Evolutionary conservation across 371 early-diverging fungal genomes (phyloP).

Genomic region (Mortierella sp.): DNA sequence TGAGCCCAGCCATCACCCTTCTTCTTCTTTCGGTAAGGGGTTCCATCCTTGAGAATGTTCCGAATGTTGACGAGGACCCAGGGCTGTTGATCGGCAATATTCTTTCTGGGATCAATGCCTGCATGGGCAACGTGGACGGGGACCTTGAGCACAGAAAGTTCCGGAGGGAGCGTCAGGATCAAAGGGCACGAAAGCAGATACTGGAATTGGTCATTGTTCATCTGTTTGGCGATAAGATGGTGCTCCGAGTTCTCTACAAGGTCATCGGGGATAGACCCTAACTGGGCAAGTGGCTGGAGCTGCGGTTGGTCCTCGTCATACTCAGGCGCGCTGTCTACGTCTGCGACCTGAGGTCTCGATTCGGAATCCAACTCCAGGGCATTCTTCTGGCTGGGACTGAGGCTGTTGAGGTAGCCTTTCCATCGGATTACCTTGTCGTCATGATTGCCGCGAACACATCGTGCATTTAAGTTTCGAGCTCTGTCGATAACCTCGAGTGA

Average conservation of each 20-base stretch:
- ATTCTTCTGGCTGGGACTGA: conserved; percentile 7
- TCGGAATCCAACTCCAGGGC: conserved; percentile 11
- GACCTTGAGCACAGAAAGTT: conserved; percentile 25
- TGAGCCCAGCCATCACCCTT: conserved; percentile 64
- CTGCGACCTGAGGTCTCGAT: too few relatives aligned
- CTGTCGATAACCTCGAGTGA: conserved; percentile 70
- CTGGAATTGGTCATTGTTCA: conserved; percentile 65
- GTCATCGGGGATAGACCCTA: conserved; percentile 17
- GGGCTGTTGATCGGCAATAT: conserved; percentile 60
- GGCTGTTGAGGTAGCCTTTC: conserved; percentile 62
- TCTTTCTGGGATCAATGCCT: conserved; percentile 68
- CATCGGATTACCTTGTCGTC: conserved; percentile 78
- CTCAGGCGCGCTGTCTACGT: too few relatives aligned
- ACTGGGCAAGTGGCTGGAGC: neutral
- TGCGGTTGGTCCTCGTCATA: neutral
- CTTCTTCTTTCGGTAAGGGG: conserved; percentile 52
- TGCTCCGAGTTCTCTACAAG: conserved; percentile 26
- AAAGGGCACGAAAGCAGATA: conserved; percentile 70
- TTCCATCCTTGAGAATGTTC: conserved; percentile 50
- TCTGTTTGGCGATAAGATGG: conserved; percentile 54
- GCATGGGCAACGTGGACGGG: conserved; percentile 74
- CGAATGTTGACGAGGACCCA: conserved; percentile 68
- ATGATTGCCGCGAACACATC: conserved; percentile 83
- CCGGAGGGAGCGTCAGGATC: conserved; percentile 65
- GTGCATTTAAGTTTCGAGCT: conserved; percentile 61